Base-by-base conservation (phyloP, 805 yeast genomes). In the Ogataea trehalophila region DNA sequence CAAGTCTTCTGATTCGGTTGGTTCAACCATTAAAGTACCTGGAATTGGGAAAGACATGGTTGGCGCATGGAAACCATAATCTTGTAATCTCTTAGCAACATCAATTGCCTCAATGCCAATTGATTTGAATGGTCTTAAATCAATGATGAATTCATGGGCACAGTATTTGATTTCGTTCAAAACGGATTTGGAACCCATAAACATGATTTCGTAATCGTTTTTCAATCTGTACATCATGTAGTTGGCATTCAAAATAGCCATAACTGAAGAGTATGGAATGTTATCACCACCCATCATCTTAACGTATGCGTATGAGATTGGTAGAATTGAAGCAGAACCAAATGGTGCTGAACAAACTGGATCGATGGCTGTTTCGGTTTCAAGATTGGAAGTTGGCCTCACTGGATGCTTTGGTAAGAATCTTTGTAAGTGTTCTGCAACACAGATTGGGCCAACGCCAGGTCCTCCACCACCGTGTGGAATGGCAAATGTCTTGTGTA, bases 391-490 rank as follows among this genome's bases (percentile, higher is more conserved):
- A 2, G 84, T 80, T 59, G 82, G 77, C 15, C 79, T 73, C 37
- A 86, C 72, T 20, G 79, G 76, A 68, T 94, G 97, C 14, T 74
- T 72, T 41, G 99, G 99, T 59, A 94, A 76, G 69, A 80, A 90
- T 45, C 88, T 87, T 39, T 76, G 77, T 59, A 94, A 74, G 67
- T 89, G 96, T 43, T 76, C 71, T 56, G 83, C 84, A 48, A 92
- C 98, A 76, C 98, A 89, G 54, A 94, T 94, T 44, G 98, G 98
- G 17, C 97, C 99, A 60, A 90, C 95, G 63, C 98, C 99, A 38
- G 99, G 99, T 39, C 99, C 99, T 65, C 99, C 99, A 64, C 99
- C 99, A 62, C 99, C 99, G 62, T 94, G 99, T 46, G 97, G 95
- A 62, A 94, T 89, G 41, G 97, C 90, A 74, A 94, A 94, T 1